Conservation (phyloP, 495 filamentous ascomycete genomes). For the Tuber brumale region DNA sequence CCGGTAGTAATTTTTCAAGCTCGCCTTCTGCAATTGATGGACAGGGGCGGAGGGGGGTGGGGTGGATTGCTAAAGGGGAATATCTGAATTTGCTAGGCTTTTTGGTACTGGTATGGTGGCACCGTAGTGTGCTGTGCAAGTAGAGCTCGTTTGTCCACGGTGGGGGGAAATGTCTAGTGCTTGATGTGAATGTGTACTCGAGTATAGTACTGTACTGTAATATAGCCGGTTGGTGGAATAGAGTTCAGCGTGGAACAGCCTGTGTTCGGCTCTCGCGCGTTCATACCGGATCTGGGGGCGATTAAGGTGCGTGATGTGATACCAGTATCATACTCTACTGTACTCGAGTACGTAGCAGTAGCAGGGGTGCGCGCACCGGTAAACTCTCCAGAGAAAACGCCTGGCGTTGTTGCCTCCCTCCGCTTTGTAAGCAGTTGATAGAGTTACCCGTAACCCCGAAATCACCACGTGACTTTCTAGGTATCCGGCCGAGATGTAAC, state of each 20-base stretch:
- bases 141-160: neutral
- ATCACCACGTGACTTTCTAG: neutral
- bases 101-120: neutral
- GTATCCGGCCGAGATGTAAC: neutral
- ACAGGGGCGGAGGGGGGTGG: too few species aligned
- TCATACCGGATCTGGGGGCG: neutral
- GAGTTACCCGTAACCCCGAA: neutral
- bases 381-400: neutral
- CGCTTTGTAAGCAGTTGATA: neutral
- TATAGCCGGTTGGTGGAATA: neutral
- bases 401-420: neutral
- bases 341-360: too few species aligned
- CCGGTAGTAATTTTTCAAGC: too few species aligned
- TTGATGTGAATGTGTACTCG: neutral
- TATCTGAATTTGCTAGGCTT: neutral
- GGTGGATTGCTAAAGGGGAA: neutral
- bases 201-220: neutral
- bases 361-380: too few species aligned
- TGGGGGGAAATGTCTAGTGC: neutral
- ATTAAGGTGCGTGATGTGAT: too few species aligned
- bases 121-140: too few species aligned
- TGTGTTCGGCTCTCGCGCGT: neutral
- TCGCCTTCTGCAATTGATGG: too few species aligned
- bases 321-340: too few species aligned
- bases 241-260: neutral